Conservation (phyloP, 2,329 filamentous ascomycete species). For the Pestalotiopsis sp. region DNA sequence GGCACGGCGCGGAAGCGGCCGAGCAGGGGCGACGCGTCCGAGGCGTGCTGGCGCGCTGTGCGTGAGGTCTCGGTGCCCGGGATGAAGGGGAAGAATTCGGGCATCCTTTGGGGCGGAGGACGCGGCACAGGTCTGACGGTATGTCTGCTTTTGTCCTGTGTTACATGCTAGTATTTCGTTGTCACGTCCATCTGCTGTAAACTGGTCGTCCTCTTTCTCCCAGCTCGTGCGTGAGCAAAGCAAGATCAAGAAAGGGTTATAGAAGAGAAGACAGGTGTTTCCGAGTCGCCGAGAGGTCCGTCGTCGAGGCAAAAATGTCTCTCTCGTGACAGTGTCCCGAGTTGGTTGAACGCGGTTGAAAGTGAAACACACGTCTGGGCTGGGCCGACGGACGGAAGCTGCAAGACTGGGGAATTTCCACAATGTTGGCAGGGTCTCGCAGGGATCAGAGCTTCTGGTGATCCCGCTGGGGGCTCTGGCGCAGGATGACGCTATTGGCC, state of each 20-base stretch:
- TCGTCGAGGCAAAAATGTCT: not conserved
- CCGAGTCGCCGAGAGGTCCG: not conserved
- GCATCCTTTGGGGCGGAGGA: conserved; percentile 46
- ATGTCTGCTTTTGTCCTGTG: not conserved
- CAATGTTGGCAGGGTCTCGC: not conserved
- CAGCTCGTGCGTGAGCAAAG: not conserved
- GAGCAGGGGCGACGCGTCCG: conserved; percentile 62
- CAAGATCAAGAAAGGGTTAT: not conserved
- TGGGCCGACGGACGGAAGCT: not conserved
- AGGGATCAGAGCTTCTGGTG: not conserved
- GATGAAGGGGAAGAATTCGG: conserved; percentile 69
- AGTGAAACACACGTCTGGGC: not conserved
- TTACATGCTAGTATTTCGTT: conserved; percentile 3
- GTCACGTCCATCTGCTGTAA: not conserved
- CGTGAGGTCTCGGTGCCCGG: conserved; percentile 61
- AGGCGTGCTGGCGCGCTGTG: conserved; percentile 44
- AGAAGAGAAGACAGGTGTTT: not conserved
- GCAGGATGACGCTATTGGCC: conserved; percentile 2
- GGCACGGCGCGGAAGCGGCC: conserved; percentile 69
- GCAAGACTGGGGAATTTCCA: not conserved
- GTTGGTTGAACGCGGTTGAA: not conserved
- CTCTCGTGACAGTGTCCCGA: not conserved
- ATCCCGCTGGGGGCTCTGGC: not conserved
- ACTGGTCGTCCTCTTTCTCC: not conserved
- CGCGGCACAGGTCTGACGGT: not conserved